Base-by-base conservation (phyloP, 1,284 basidiomycete species). In the Bjerkandera adusta region DNA sequence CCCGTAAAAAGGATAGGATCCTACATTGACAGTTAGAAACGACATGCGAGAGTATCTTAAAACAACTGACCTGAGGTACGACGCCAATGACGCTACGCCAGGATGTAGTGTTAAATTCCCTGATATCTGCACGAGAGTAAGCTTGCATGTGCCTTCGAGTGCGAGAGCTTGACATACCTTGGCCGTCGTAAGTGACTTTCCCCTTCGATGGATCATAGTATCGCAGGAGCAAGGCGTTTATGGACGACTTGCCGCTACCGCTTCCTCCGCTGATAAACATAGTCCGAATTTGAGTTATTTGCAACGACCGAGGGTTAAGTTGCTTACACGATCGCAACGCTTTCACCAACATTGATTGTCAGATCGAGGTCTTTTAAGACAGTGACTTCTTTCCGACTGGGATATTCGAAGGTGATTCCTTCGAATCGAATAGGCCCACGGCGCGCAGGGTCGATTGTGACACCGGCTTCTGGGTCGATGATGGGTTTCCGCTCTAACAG, bases 171-270 rank as follows among this genome's bases (percentile, higher is more conserved):
- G 8, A 11, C 68, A 43, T 49, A 87, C 93, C 92, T 71, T 87
- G 79, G 3, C 91, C 92, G 61, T 95, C 89, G 55, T 89, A 93
- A 0, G 85, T 85, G 40, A 98, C 78, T 44, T 75, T 80, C 0
- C 97, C 97, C 27, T 75, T 68, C 21, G 84, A 72, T 1, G 96
- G 95, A 62, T 98, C 95, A 65, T 99, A 99, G 70, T 92, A 98
- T 40, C 95, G 77, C 52, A 96, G 72, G 40, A 99, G 76, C 6
- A 98, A 75, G 7, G 89, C 85, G 60, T 96, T 92, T 33, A 97
- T 77, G 1, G 92, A 95, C 12, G 89, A 93, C 71, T 98, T 98
- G 45, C 92, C 92, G 50, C 90, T 87, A 11, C 92, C 92, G 57
- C 89, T 92, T 62, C 82, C 81, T 5, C 92, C 92, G n/a, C 89